phyloP scores from a whole-genome alignment of 176 grass and related monocot species.

The Aegilops umbellulata region DNA sequence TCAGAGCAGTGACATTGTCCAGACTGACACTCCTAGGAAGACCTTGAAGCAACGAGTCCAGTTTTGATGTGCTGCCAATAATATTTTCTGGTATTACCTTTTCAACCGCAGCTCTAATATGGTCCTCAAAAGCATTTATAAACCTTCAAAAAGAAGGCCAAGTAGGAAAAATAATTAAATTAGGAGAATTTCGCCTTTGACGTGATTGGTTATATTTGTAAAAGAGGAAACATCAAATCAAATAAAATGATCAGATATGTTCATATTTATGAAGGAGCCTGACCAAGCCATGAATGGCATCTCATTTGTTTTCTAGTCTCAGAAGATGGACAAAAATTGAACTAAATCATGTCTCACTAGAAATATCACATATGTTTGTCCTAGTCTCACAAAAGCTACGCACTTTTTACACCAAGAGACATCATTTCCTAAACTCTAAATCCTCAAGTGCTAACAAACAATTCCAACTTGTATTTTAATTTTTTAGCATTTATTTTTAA shows the following conservation, averaged over 20 bases:
- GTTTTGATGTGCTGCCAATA: slow-evolving; percentile 61
- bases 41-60: slow-evolving; percentile 70
- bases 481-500: neutral
- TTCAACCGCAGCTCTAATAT: slow-evolving; percentile 83
- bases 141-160: slow-evolving; percentile 59
- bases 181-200: slow-evolving; percentile 14
- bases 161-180: slow-evolving; percentile 1
- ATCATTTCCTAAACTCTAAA: neutral
- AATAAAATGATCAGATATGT: neutral
- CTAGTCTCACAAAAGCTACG: neutral
- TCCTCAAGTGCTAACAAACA: neutral
- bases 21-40: slow-evolving; percentile 69
- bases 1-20: slow-evolving; percentile 64
- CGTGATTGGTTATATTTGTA: neutral
- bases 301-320: neutral
- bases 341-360: neutral
- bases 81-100: slow-evolving; percentile 81
- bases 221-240: neutral
- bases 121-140: slow-evolving; percentile 84
- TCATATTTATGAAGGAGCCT: neutral
- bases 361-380: neutral
- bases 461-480: neutral
- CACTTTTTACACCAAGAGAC: neutral
- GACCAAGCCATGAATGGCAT: neutral
- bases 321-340: neutral